A percentile compares a stretch with the other conserved stretches of the same genome.
phyloP scores from a whole-genome alignment of 2,329 filamentous ascomycete genomes.

The Catunica adiposa region DNA sequence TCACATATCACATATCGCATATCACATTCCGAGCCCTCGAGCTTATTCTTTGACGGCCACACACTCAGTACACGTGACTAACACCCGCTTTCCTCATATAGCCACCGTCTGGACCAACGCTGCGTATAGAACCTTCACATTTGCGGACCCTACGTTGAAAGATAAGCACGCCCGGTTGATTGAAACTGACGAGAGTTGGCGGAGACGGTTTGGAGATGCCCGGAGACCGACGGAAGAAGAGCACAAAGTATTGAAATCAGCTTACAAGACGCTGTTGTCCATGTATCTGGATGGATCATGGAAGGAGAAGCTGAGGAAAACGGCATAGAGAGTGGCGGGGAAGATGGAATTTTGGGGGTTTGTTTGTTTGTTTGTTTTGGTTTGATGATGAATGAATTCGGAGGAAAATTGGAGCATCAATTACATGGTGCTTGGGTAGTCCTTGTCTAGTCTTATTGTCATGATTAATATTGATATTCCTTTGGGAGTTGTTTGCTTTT shows the following conservation, averaged over 20 bases:
- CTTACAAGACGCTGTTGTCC: conserved; percentile 23
- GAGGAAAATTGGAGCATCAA: not conserved
- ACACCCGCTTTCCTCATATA: conserved; percentile 19
- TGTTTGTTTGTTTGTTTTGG: not conserved
- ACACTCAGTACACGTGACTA: not conserved
- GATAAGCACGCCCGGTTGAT: conserved; percentile 31
- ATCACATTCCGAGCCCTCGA: not conserved
- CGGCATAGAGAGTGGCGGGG: too few species aligned
- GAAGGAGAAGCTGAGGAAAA: conserved; percentile 1
- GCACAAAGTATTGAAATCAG: conserved; percentile 27
- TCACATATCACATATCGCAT: too few species aligned
- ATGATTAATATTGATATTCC: not conserved
- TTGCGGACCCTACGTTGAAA: conserved; percentile 34
- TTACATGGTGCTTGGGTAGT: not conserved
- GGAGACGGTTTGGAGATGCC: conserved; percentile 26
- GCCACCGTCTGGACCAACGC: conserved; percentile 62
- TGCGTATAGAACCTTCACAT: conserved; percentile 53
- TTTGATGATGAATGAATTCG: not conserved
- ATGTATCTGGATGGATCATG: conserved; percentile 20
- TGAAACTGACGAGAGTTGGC: conserved; percentile 34
- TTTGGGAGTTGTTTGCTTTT: too few species aligned
- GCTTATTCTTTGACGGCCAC: not conserved
- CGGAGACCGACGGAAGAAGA: conserved; percentile 29
- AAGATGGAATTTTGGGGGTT: too few species aligned
- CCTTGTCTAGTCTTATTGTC: not conserved